Evolutionary conservation across 1,284 basidiomycete genomes (phyloP), one percentile per base, ranked within the genome.

Genomic region (Trametes versicolor): DNA sequence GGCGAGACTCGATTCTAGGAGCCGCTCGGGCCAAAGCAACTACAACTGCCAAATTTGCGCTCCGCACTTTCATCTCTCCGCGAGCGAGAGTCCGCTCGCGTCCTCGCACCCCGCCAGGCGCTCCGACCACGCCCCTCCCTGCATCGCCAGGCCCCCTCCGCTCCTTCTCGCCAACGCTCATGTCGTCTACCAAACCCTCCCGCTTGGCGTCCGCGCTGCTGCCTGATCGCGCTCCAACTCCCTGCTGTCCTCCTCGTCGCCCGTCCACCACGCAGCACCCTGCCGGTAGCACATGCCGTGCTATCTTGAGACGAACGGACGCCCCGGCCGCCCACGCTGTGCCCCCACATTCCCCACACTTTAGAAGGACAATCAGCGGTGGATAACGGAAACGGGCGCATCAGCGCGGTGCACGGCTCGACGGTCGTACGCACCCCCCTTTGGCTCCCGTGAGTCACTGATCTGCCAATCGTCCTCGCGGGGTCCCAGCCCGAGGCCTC

Each of bases 11-110:
- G 10, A 29, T 6, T 8, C 10, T 2, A 10, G 45, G 21, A 6
- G 37, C 39, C 21, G 37, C 25, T 27, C 36, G 21, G 25, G 15
- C 27, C 15, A 13, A 41, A 13, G 19, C 34, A 56, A 27, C 32
- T 48, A 55, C 43, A 53, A 34, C 27, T 58, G 15, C 57, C 62
- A 60, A 60, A 59, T 67, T 64, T 61, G 66, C 64, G 66, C 59
- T 67, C 66, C 66, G 66, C 66, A 62, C 37, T 56, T 67, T 56
- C 49, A n/a, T n/a, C 54, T 39, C 48, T 67, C 66, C 66, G 62
- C 66, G 59, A 67, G 47, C 53, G 19, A 64, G 45, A 62, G 51
- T 62, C 66, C 66, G 66, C 59, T 49, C 32, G 29, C 15, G 23
- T 25, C 27, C 23, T 17, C 39, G 29, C 36, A 23, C 8, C 37